Conservation (phyloP, 371 early-diverging fungal genomes). For the Neoconidiobolus thromboides region DNA sequence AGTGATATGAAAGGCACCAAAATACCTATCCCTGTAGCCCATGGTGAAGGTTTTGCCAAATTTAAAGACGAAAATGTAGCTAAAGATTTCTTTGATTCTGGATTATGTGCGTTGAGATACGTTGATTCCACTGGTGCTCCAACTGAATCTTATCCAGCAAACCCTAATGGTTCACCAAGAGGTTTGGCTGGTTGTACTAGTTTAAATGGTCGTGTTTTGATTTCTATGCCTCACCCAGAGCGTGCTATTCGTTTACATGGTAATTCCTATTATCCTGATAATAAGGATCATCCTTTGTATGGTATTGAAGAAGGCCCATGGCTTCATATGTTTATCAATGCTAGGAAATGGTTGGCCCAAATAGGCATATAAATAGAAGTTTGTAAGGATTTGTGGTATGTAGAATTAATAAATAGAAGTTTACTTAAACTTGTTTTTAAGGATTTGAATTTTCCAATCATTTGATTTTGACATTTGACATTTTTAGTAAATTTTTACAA, state of each 20-base stretch:
- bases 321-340: constrained; percentile 66
- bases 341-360: constrained; percentile 49
- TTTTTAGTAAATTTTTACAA: no score
- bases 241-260: constrained; percentile 62
- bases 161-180: constrained; percentile 83
- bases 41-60: constrained; percentile 86
- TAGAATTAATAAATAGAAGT: no score
- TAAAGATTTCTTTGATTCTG: constrained; percentile 20
- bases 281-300: constrained; percentile 16
- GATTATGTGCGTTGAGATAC: constrained; percentile 41
- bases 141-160: constrained; percentile 73
- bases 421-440: no score
- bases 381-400: no score
- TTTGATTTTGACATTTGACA: no score
- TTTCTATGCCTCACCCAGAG: constrained; percentile 97
- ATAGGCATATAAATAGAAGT: neutral
- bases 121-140: constrained; percentile 63
- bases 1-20: constrained; percentile 74
- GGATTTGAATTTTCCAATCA: no score
- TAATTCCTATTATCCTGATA: constrained; percentile 69
- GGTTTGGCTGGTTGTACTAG: constrained; percentile 72
- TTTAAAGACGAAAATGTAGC: constrained; percentile 30
- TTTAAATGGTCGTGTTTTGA: constrained; percentile 71
- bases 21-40: constrained; percentile 87
- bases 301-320: constrained; percentile 69